Evolutionary conservation across 2,329 filamentous ascomycete genomes (phyloP), one percentile per base, ranked within the genome.

Genomic region (Talaromyces sp.): DNA sequence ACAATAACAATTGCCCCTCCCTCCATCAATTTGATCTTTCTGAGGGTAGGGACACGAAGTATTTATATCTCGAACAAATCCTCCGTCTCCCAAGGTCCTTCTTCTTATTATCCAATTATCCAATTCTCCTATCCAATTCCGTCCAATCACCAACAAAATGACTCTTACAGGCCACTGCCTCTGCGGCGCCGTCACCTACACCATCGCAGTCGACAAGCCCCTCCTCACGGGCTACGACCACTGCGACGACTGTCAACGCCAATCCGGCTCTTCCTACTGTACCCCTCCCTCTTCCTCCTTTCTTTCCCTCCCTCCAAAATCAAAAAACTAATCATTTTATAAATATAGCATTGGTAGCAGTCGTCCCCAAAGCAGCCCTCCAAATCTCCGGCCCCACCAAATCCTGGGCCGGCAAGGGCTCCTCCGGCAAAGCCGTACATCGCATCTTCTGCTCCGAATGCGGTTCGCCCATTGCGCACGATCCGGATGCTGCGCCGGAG

Each of bases 201-300:
- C 80, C 69, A 79, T 81, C 64, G 71, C 83, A 62, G 67, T 71
- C 60, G 76, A 76, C 17, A 60, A 61, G 15, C 73, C 77, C 10
- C 60, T 70, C 9, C 37, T 72, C 13, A 75, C 82, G 53, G 85
- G 81, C 63, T 88, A 88, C 71, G 87, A 88, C 69, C 85, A 88
- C 78, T 88, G 85, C 67, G 85, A 88, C 68, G 85, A 88, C 74
- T 88, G 85, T 80, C 85, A 88, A 75, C 84, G 85, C 68, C 85
- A 88, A 75, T 81, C 75, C 53, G 85, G 85, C 63, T 87, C 84
- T 17, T 87, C 85, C 59, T 88, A 88, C 73, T 88, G 71, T 73
- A 61, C 10, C 28, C 21, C 28, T 51, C 39, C 2, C 17, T 17
- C 17, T 17, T 21, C 10, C 17, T 10, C 9, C 22, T 3, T 15